These are phyloP conservation scores for Neonectria magnoliae DNA, from an alignment of 2,329 filamentous ascomycete species.

Conservation along the genomic window DNA sequence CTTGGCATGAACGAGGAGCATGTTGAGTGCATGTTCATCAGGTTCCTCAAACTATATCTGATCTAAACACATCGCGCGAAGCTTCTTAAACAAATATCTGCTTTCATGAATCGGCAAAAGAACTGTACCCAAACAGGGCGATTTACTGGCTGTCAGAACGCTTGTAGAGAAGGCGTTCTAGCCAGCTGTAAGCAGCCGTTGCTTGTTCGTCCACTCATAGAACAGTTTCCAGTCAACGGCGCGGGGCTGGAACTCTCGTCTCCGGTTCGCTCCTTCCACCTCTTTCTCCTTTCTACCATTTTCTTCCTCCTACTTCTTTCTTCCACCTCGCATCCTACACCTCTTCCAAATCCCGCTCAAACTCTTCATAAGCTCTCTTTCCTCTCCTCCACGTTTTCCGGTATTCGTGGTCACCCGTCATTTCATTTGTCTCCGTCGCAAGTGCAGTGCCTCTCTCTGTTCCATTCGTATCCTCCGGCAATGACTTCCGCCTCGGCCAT, in stretches of 20 bases:
- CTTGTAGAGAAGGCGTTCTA: not conserved
- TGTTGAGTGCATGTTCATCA: not conserved
- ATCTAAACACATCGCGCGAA: not conserved
- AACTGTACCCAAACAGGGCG: too few relatives aligned
- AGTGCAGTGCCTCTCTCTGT: not conserved
- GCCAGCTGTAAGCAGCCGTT: not conserved
- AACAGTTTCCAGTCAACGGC: not conserved
- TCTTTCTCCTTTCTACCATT: too few relatives aligned
- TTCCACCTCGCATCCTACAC: not conserved
- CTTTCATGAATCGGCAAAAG: not conserved
- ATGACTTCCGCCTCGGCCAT: not conserved
- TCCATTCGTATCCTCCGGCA: not conserved
- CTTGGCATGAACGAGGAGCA: not conserved
- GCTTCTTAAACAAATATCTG: not conserved
- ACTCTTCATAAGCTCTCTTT: not conserved
- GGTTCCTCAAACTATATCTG: too few relatives aligned
- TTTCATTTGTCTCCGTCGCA: not conserved
- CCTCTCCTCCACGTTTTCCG: not conserved
- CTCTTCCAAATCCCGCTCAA: not conserved
- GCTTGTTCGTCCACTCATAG: not conserved
- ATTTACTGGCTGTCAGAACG: too few relatives aligned
- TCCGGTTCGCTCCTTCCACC: not conserved
- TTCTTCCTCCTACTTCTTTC: not conserved
- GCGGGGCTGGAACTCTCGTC: not conserved
- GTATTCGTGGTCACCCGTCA: not conserved